phyloP scores from a whole-genome alignment of 257 asterid genomes.

The Solanum chaucha region DNA sequence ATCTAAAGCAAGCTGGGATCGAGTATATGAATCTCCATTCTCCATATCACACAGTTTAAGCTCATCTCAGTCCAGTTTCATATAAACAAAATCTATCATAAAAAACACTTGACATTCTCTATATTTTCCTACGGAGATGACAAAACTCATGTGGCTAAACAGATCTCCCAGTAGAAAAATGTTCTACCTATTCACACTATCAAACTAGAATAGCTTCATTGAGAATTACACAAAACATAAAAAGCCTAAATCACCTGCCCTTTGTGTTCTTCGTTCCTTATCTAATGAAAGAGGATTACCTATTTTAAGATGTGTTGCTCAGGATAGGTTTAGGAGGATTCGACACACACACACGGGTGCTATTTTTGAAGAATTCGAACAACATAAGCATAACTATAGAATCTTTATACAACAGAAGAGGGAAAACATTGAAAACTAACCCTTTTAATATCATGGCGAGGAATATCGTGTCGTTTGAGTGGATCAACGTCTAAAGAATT shows the following conservation, averaged over 20 bases:
- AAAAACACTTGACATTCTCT: background rate
- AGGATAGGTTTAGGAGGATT: background rate
- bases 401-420: background rate
- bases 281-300: background rate
- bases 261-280: background rate
- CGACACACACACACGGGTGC: background rate
- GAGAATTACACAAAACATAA: background rate
- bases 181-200: background rate
- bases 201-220: background rate
- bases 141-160: background rate
- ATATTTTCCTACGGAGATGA: background rate
- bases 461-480: constrained; percentile 53
- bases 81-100: background rate
- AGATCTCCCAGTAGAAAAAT: background rate
- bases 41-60: background rate
- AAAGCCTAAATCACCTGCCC: background rate
- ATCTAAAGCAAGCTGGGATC: background rate
- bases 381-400: background rate
- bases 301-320: background rate
- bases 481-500: constrained; percentile 53
- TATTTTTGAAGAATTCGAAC: background rate
- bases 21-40: background rate
- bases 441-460: constrained; percentile 52
- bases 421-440: constrained; percentile 20
- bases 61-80: background rate